phyloP scores from a whole-genome alignment of 257 asterid genomes.

The Solanum peruvianum region DNA sequence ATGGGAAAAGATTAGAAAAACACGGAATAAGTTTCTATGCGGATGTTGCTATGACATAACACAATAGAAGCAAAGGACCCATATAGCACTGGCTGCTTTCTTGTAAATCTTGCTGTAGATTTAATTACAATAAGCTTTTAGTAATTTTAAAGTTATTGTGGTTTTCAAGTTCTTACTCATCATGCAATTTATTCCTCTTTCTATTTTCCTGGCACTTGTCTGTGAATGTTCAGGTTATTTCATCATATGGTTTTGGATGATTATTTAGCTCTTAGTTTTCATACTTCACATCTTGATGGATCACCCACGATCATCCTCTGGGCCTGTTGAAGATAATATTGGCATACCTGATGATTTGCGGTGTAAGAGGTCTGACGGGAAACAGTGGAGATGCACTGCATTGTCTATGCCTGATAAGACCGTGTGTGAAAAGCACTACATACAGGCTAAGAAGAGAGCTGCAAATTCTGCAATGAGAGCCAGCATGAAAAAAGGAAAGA shows the following conservation, averaged over 20 bases:
- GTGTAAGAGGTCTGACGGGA: slow-evolving; percentile 99
- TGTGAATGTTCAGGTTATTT: slow-evolving; percentile 21
- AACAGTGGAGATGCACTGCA: slow-evolving; percentile 99
- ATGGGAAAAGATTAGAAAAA: background rate
- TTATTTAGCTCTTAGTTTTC: background rate
- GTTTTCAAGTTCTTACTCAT: background rate
- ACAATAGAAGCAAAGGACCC: background rate
- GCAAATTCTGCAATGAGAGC: slow-evolving; percentile 98
- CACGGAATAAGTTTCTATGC: background rate
- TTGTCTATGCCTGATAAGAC: slow-evolving; percentile 99
- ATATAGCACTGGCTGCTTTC: background rate
- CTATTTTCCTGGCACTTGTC: background rate
- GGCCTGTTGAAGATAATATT: slow-evolving; percentile 65
- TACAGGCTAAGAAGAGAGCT: slow-evolving; percentile 99
- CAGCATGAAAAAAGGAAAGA: slow-evolving; percentile 68
- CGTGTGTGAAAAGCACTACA: slow-evolving; percentile 97
- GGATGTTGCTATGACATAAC: background rate
- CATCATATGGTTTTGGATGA: slow-evolving; percentile 2
- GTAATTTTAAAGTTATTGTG: background rate
- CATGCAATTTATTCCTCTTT: background rate
- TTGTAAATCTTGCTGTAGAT: background rate
- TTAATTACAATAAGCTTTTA: background rate
- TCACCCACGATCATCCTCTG: slow-evolving; percentile 53
- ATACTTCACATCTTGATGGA: slow-evolving; percentile 42
- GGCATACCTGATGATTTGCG: slow-evolving; percentile 96